Evolutionary conservation across 148 eudicot species (phyloP), one percentile per base, ranked within the genome.

Genomic region (Fallopia convolvulus): DNA sequence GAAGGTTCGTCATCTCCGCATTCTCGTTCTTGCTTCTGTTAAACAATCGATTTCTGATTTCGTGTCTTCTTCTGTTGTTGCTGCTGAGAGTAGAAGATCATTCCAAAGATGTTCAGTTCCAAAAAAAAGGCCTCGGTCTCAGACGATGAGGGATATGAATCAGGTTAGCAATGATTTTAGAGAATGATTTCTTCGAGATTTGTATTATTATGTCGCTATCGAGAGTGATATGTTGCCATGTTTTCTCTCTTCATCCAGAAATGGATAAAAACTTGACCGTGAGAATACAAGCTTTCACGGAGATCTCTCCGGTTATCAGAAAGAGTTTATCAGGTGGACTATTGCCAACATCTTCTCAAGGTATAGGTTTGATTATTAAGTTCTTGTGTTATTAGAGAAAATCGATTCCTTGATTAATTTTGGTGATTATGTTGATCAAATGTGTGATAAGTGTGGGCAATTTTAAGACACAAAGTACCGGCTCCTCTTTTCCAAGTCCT

Each of bases 91-190:
- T 72, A 88, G 92, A 81, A 92, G 18, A 81, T 87, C 53, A 79
- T 90, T 33, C 97, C 93, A 39, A 92, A 85, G 87, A 82, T 92
- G 44, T 88, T 88, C 75, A 83, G 82, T 71, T 85, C 93, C 30
- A 91, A 88, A 80, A 63, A 66, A 77, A 80, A 66, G 72, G 70
- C 79, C 52, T 83, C 83, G 77, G 80, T 70, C 50, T 83, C 88
- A 33, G 93, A 91, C 13, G 87, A 87, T 11, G 86, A 86, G 20
- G 44, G 40, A 26, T 33, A 68, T 70, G 85, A 86, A 65, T 74
- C 93, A 81, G 93, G 88, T 77, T 55, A 47, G 70, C 36, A 40
- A 65, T 40, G 78, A 49, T 77, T 20, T 4, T 3, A 44, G 9
- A 32, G 10, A 9, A 14, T 61, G 8, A 50, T 44, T 6, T 70